A percentile compares a stretch with the other conserved stretches of the same genome.
Evolutionary conservation across 2,329 filamentous ascomycete species (phyloP).

Genomic region (Aureobasidium sp.): DNA sequence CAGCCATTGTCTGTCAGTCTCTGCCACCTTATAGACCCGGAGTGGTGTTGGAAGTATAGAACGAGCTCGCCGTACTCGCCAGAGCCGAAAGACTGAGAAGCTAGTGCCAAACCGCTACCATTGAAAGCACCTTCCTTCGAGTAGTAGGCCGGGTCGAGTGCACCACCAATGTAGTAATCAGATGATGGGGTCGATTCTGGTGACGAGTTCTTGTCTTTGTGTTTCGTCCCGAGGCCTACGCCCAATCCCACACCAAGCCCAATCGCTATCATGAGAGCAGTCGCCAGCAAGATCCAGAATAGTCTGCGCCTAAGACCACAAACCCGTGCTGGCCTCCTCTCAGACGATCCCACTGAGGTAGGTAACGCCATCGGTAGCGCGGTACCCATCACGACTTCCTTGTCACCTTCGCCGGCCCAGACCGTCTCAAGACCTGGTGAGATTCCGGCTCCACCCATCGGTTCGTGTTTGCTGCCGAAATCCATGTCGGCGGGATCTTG

Average conservation of each 20-base stretch:
- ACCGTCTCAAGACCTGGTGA: conserved; percentile 24
- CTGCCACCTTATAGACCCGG: conserved; percentile 36
- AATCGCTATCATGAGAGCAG: conserved; percentile 26
- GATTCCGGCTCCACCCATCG: conserved; percentile 17
- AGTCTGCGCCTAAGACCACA: conserved; percentile 19
- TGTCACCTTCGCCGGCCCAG: conserved; percentile 23
- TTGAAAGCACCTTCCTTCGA: conserved; percentile 39
- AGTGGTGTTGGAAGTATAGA: conserved; percentile 40
- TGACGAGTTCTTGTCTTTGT: conserved; percentile 20
- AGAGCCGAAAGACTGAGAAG: conserved; percentile 34
- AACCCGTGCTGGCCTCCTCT: conserved; percentile 15
- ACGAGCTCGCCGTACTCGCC: conserved; percentile 30
- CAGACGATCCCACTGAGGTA: conserved; percentile 11
- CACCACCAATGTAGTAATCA: conserved; percentile 32
- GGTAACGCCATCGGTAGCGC: not conserved
- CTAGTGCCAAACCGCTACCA: conserved; percentile 40
- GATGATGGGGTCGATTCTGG: conserved; percentile 1
- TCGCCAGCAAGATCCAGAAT: conserved; percentile 20
- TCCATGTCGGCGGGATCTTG: conserved; percentile 12
- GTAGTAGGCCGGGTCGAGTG: conserved; percentile 32
- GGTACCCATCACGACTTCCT: conserved; percentile 23
- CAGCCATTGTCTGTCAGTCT: conserved; percentile 31
- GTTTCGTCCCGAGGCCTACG: conserved; percentile 30
- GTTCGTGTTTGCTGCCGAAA: conserved; percentile 20
- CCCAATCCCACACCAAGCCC: conserved; percentile 32